Evolutionary conservation across 345 rosid genomes (phyloP).

Genomic region (Anastatica hierochuntica): DNA sequence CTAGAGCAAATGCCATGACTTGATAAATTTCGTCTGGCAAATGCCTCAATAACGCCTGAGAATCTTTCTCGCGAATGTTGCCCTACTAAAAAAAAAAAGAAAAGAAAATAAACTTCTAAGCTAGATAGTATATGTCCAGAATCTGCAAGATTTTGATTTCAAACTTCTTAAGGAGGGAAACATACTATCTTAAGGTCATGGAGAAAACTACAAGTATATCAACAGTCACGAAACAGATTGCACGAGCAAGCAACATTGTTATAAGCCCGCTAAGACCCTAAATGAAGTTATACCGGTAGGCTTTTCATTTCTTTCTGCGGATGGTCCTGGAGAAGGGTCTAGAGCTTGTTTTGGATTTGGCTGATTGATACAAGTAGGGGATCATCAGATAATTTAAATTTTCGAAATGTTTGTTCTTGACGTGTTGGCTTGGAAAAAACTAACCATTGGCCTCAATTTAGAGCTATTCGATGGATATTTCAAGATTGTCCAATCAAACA

Average conservation of each 20-base stretch:
- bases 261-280: not conserved
- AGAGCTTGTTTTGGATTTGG: conserved; percentile 45
- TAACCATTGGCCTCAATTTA: conserved; percentile 70
- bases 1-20: conserved; percentile 39
- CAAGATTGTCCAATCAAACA: conserved; percentile 89
- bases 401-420: not conserved
- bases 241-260: not conserved
- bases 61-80: conserved; percentile 75
- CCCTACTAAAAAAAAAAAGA: conserved; percentile 39
- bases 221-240: too few relatives aligned
- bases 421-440: conserved; percentile 7
- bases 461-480: conserved; percentile 79
- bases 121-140: not conserved
- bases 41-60: conserved; percentile 76
- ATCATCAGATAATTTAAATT: not conserved
- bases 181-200: too few relatives aligned
- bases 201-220: too few relatives aligned
- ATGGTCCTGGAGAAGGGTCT: conserved; percentile 50
- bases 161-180: too few relatives aligned
- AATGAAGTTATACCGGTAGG: conserved; percentile 46
- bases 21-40: conserved; percentile 51
- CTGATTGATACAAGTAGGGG: conserved; percentile 32
- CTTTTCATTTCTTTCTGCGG: conserved; percentile 68
- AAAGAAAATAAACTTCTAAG: not conserved
- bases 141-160: not conserved